Percentiles rank a stretch among this genome's conserved stretches.
Evolutionary conservation across 768 basidiomycete species (phyloP).

Genomic region (Termitomyces sp.): DNA sequence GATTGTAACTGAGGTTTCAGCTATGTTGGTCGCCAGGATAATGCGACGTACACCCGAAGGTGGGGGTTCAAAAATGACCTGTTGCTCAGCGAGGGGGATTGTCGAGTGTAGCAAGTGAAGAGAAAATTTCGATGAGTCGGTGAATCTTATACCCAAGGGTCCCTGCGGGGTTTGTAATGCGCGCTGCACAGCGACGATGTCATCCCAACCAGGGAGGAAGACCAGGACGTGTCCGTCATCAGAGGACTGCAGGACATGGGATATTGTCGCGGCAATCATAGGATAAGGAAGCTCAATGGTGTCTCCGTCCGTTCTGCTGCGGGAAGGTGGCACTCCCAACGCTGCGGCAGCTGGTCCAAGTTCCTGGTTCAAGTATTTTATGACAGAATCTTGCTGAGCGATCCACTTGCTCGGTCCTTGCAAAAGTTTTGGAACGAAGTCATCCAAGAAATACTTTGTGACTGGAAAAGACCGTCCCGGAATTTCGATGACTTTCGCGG

Average conservation of each 20-base stretch:
- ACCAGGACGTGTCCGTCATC: conserved; percentile 85
- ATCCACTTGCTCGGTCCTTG: conserved; percentile 51
- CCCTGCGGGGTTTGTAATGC: conserved; percentile 44
- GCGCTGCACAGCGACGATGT: conserved; percentile 71
- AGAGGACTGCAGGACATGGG: conserved; percentile 67
- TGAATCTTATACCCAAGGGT: conserved; percentile 56
- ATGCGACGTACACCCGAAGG: conserved; percentile 72
- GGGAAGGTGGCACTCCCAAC: conserved; percentile 19
- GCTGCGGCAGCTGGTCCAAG: conserved; percentile 31
- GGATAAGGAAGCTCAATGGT: conserved; percentile 77
- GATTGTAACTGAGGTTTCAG: conserved; percentile 93
- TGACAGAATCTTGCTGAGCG: conserved; percentile 61
- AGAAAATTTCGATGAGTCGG: conserved; percentile 47
- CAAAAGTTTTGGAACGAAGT: conserved; percentile 53
- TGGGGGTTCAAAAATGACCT: conserved; percentile 83
- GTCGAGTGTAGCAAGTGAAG: conserved; percentile 87
- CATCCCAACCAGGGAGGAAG: conserved; percentile 92
- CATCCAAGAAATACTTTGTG: conserved; percentile 72
- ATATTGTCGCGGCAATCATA: conserved; percentile 75
- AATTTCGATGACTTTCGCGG: conserved; percentile 69
- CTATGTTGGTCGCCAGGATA: conserved; percentile 92
- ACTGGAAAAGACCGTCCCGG: conserved; percentile 95
- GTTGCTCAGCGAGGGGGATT: conserved; percentile 84
- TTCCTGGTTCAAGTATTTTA: conserved; percentile 69
- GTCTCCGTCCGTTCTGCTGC: conserved; percentile 22